phyloP scores from a whole-genome alignment of 768 basidiomycete genomes.

The Boletus speciosus region DNA sequence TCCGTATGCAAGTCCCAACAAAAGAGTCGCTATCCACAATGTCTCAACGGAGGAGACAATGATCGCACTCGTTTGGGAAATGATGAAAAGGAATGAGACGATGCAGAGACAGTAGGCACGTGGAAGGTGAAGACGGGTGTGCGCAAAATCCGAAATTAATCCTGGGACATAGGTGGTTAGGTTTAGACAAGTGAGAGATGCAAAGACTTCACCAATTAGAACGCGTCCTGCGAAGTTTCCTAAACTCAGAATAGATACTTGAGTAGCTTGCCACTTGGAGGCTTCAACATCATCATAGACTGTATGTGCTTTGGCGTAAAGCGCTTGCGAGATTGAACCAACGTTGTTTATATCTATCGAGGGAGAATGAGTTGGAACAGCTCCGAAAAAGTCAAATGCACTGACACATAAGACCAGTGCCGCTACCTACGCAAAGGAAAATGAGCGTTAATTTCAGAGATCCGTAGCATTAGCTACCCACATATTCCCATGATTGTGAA shows the following conservation, averaged over 20 bases:
- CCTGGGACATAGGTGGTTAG: slow-evolving; percentile 37
- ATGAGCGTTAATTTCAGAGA: background rate
- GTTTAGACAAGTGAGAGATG: background rate
- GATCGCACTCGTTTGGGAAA: slow-evolving; percentile 65
- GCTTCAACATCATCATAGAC: slow-evolving; percentile 67
- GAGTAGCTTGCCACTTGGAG: slow-evolving; percentile 73
- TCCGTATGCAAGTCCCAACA: slow-evolving; percentile 56
- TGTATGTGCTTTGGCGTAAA: slow-evolving; percentile 58
- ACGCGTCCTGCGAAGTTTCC: slow-evolving; percentile 81
- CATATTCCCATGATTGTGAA: slow-evolving; percentile 53
- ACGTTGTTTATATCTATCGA: slow-evolving; percentile 77
- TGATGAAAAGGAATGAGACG: slow-evolving; percentile 62
- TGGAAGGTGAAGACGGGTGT: slow-evolving; percentile 54
- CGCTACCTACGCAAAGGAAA: slow-evolving; percentile 47
- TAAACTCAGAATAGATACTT: slow-evolving; percentile 80
- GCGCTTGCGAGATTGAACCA: slow-evolving; percentile 70
- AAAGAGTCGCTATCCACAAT: slow-evolving; percentile 53
- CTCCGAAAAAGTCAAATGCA: background rate
- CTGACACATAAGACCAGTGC: slow-evolving; percentile 76
- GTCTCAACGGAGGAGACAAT: slow-evolving; percentile 51
- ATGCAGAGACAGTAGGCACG: slow-evolving; percentile 68
- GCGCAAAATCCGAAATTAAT: slow-evolving; percentile 61
- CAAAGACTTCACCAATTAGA: slow-evolving; percentile 51
- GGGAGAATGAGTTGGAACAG: background rate
- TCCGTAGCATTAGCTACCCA: slow-evolving; percentile 32